A percentile compares a stretch with the other conserved stretches of the same genome.
These are phyloP conservation scores for Hymenoscyphus linearis DNA, from an alignment of 2,329 filamentous ascomycete genomes.

Conservation along the genomic window DNA sequence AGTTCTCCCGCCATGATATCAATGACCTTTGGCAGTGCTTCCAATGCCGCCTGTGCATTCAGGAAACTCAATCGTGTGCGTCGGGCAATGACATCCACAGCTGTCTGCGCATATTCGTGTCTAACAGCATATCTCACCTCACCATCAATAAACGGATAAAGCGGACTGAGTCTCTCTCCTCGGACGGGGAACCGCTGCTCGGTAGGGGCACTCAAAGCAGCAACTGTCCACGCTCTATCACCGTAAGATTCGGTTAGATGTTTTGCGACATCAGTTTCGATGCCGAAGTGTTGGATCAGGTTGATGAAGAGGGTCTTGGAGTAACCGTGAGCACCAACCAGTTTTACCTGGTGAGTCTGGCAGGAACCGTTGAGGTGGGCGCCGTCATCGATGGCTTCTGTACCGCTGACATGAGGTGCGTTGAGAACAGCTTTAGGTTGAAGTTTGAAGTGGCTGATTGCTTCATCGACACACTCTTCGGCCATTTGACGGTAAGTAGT, in stretches of 20 bases:
- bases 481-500: slow-evolving; percentile 92
- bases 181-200: slow-evolving; percentile 76
- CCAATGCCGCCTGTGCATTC: slow-evolving; percentile 84
- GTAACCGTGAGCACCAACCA: slow-evolving; percentile 81
- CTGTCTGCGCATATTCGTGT: slow-evolving; percentile 88
- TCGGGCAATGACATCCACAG: slow-evolving; percentile 80
- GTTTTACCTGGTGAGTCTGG: slow-evolving; percentile 76
- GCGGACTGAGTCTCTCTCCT: slow-evolving; percentile 69
- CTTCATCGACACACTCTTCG: slow-evolving; percentile 80
- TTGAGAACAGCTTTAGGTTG: slow-evolving; percentile 50
- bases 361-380: slow-evolving; percentile 67
- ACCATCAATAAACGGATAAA: slow-evolving; percentile 89
- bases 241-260: slow-evolving; percentile 85
- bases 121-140: slow-evolving; percentile 84
- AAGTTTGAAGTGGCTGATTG: slow-evolving; percentile 64
- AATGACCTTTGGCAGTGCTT: slow-evolving; percentile 78
- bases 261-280: slow-evolving; percentile 88
- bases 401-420: slow-evolving; percentile 64
- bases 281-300: slow-evolving; percentile 84
- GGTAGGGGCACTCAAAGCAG: slow-evolving; percentile 71
- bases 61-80: slow-evolving; percentile 83
- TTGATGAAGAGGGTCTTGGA: slow-evolving; percentile 92
- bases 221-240: slow-evolving; percentile 88
- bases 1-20: slow-evolving; percentile 86
- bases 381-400: slow-evolving; percentile 64